Conservation (phyloP, 2,329 filamentous ascomycete species). For the Colletotrichum magnum region DNA sequence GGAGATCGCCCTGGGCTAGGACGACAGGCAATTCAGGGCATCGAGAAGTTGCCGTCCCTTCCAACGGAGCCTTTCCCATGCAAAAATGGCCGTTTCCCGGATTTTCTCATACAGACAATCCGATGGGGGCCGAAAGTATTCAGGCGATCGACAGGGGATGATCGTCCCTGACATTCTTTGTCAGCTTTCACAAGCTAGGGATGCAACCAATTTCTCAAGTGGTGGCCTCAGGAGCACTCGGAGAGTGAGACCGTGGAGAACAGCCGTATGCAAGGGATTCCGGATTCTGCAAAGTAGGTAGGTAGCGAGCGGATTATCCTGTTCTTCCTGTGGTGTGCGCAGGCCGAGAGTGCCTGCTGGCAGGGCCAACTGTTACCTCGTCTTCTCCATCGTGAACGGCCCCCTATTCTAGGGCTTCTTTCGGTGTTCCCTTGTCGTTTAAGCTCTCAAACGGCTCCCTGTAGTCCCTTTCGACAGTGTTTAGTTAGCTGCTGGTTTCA, state of each 20-base stretch:
- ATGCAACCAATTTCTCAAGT: constrained; percentile 1
- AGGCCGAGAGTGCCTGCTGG: background rate
- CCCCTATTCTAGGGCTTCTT: constrained; percentile 10
- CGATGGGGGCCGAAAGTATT: constrained; percentile 15
- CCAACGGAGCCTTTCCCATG: constrained; percentile 29
- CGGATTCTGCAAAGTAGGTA: background rate
- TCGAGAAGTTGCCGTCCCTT: constrained; percentile 13
- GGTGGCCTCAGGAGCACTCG: background rate
- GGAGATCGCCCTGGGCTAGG: constrained; percentile 32
- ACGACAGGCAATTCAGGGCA: constrained; percentile 1
- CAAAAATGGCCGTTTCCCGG: constrained; percentile 14
- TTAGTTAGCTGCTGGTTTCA: background rate
- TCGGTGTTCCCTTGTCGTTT: background rate
- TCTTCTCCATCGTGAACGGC: background rate
- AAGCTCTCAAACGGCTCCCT: constrained; percentile 22
- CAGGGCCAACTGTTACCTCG: constrained; percentile 3
- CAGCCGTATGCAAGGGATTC: constrained; percentile 32
- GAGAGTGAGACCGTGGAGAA: constrained; percentile 13
- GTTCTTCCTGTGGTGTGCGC: background rate
- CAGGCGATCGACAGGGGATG: constrained; percentile 37
- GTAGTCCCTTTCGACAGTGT: background rate
- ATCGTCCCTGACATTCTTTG: constrained; percentile 33
- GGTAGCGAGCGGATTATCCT: background rate
- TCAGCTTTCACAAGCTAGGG: constrained; percentile 32
- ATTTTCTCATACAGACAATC: constrained; percentile 20